Conservation (phyloP, 208 protist genomes). For the Zelonia costaricensis region DNA sequence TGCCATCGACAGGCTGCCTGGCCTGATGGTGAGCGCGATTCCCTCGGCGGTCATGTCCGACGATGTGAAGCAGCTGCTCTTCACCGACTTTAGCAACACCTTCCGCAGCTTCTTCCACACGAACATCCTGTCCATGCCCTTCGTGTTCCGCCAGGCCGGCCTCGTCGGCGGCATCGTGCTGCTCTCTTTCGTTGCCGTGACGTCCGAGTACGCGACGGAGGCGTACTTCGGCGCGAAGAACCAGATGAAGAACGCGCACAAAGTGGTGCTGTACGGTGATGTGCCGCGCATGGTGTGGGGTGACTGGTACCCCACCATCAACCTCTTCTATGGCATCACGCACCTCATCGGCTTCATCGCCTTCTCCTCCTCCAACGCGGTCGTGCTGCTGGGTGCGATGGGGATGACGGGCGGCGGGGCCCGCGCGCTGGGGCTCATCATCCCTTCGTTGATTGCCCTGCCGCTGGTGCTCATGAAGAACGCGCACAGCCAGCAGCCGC, state of each 20-base stretch:
- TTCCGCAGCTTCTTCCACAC: constrained; percentile 60
- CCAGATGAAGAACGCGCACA: constrained; percentile 40
- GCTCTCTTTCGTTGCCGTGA: constrained; percentile 36
- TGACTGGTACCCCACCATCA: constrained; percentile 47
- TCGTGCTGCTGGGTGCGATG: constrained; percentile 48
- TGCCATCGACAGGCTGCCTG: constrained; percentile 40
- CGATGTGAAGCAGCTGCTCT: constrained; percentile 50
- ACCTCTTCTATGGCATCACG: constrained; percentile 56
- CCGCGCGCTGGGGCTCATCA: constrained; percentile 38
- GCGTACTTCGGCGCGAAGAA: constrained; percentile 61
- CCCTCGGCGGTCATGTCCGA: constrained; percentile 39
- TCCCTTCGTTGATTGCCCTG: constrained; percentile 42
- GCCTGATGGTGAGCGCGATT: constrained; percentile 37
- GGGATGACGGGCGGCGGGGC: constrained; percentile 39
- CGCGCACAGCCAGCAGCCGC: constrained; percentile 38
- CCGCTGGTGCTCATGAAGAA: constrained; percentile 61
- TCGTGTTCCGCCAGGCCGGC: constrained; percentile 50
- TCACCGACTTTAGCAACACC: constrained; percentile 54
- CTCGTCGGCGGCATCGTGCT: constrained; percentile 53
- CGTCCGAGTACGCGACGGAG: constrained; percentile 60
- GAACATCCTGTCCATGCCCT: constrained; percentile 59
- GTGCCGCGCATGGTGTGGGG: constrained; percentile 44
- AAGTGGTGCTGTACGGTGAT: constrained; percentile 53
- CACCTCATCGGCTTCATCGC: constrained; percentile 58
- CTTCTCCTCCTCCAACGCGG: constrained; percentile 50